Evolutionary conservation across 371 early-diverging fungal species (phyloP).

Genomic region (Mucor piriformis): DNA sequence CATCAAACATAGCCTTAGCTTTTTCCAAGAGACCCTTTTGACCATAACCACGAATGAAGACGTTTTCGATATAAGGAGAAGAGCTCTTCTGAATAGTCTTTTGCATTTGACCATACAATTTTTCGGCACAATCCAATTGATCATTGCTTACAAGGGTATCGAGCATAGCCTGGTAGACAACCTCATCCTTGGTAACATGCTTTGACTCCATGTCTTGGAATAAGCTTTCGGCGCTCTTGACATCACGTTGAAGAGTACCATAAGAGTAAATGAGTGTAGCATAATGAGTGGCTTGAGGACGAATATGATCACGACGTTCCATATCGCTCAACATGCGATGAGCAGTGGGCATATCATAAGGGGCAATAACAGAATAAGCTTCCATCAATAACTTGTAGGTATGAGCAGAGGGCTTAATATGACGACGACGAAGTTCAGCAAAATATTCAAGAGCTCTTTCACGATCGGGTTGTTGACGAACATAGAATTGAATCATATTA

Average conservation of each 20-base stretch:
- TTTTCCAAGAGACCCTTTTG: conserved; percentile 42
- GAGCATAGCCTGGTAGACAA: conserved; percentile 62
- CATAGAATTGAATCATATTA: conserved; percentile 70
- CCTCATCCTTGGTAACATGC: conserved; percentile 51
- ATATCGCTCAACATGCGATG: conserved; percentile 56
- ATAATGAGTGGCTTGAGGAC: conserved; percentile 62
- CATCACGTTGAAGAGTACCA: conserved; percentile 58
- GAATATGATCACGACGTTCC: conserved; percentile 43
- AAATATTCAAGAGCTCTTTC: conserved; percentile 57
- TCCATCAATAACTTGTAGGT: conserved; percentile 68
- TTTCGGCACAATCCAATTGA: conserved; percentile 47
- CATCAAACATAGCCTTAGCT: conserved; percentile 54
- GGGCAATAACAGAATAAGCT: conserved; percentile 60
- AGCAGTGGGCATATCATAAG: conserved; percentile 65
- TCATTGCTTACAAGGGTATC: conserved; percentile 58
- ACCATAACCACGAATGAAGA: conserved; percentile 70
- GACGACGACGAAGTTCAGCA: conserved; percentile 49
- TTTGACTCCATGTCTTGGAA: conserved; percentile 51
- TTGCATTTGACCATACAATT: conserved; percentile 38
- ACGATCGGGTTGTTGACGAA: conserved; percentile 62
- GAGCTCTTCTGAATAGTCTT: conserved; percentile 31
- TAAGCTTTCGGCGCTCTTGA: conserved; percentile 50
- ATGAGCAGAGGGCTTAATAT: conserved; percentile 60
- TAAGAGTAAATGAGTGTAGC: conserved; percentile 66
- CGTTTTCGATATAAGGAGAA: conserved; percentile 66